These are phyloP conservation scores for Ustilago curta DNA, from an alignment of 1,284 basidiomycete genomes.

Conservation along the genomic window DNA sequence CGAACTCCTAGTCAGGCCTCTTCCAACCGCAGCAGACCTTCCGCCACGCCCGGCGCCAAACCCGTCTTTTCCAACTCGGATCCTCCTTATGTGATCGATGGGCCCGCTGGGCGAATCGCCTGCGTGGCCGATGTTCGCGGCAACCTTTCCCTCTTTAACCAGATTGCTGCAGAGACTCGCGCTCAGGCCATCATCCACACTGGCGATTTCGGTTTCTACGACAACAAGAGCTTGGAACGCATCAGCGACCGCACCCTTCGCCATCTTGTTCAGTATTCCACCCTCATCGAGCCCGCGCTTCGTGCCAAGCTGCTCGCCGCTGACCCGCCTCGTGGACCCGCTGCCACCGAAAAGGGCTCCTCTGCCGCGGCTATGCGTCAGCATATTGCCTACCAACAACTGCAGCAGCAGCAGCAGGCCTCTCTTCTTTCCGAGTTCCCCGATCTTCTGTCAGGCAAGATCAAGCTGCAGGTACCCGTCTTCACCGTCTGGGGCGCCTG, in stretches of 20 bases:
- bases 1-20: constrained; percentile 37
- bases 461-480: constrained; percentile 77
- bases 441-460: constrained; percentile 80
- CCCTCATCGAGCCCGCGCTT: constrained; percentile 86
- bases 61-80: constrained; percentile 22
- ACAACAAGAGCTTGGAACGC: constrained; percentile 82
- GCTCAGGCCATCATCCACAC: constrained; percentile 89
- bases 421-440: constrained; percentile 87
- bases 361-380: constrained; percentile 53
- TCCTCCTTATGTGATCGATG: constrained; percentile 62
- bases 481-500: constrained; percentile 98
- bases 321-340: constrained; percentile 69
- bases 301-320: constrained; percentile 83
- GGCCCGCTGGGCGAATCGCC: constrained; percentile 79
- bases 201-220: constrained; percentile 99
- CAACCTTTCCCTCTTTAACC: constrained; percentile 84
- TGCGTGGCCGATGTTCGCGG: constrained; percentile 91
- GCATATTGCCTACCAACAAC: no score
- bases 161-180: constrained; percentile 89
- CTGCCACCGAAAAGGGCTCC: constrained; percentile 29
- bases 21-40: constrained; percentile 39
- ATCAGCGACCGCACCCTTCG: constrained; percentile 93
- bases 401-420: constrained; percentile 63
- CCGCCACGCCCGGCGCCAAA: constrained; percentile 17
- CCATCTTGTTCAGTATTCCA: constrained; percentile 96